Percentiles rank a stretch among this genome's conserved stretches.
These are phyloP conservation scores for Halophytophthora polymorphica DNA, from an alignment of 352 stramenopile genomes.

Conservation along the genomic window DNA sequence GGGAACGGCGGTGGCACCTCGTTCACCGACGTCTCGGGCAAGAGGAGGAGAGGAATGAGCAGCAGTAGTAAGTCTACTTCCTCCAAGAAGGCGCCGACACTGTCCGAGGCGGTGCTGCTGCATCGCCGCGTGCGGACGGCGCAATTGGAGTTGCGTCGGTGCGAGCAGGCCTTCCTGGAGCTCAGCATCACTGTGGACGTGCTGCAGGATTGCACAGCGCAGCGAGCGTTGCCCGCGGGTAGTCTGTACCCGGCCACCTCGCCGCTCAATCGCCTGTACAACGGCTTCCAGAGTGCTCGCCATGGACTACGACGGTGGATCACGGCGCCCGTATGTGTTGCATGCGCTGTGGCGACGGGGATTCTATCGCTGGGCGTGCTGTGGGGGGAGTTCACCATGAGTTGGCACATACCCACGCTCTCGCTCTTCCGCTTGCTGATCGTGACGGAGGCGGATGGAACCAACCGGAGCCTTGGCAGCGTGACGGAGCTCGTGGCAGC, in stretches of 20 bases:
- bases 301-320: slow-evolving; percentile 25
- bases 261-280: slow-evolving; percentile 25
- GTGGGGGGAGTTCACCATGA: slow-evolving; percentile 68
- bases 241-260: slow-evolving; percentile 42
- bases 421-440: slow-evolving; percentile 32
- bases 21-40: slow-evolving; percentile 11
- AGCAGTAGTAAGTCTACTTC: background rate
- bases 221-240: slow-evolving; percentile 25
- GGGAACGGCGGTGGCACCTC: slow-evolving; percentile 3
- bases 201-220: slow-evolving; percentile 19
- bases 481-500: slow-evolving; percentile 38
- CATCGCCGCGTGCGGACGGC: slow-evolving; percentile 44
- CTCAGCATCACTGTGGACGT: slow-evolving; percentile 48
- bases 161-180: slow-evolving; percentile 57
- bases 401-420: slow-evolving; percentile 30
- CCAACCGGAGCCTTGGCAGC: slow-evolving; percentile 18
- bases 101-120: slow-evolving; percentile 41
- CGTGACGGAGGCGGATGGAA: slow-evolving; percentile 13
- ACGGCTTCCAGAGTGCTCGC: slow-evolving; percentile 12
- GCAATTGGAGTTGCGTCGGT: slow-evolving; percentile 39
- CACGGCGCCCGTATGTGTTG: slow-evolving; percentile 26
- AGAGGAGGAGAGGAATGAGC: slow-evolving; percentile 16
- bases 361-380: slow-evolving; percentile 50
- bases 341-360: slow-evolving; percentile 22
- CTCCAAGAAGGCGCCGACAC: slow-evolving; percentile 29